Percentiles rank a stretch among this genome's conserved stretches.
phyloP scores from a whole-genome alignment of 345 rosid genomes.

The Murraya koenigii region DNA sequence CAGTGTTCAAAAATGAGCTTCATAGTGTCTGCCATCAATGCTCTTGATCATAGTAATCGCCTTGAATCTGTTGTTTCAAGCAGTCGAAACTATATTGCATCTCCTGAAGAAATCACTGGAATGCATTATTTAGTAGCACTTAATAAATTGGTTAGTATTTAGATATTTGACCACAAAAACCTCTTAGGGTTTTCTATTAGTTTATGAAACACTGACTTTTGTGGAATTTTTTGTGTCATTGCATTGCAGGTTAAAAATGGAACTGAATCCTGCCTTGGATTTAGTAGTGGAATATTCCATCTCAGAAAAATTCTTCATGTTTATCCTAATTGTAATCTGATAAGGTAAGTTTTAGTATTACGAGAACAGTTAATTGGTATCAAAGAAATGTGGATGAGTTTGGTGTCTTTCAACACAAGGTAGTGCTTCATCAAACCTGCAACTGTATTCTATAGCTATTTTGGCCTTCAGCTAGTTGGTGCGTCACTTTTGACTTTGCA shows the following conservation, averaged over 20 bases:
- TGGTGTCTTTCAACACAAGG: not conserved
- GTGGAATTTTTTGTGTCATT: conserved; percentile 5
- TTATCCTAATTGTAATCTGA: conserved; percentile 68
- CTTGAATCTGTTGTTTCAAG: conserved; percentile 62
- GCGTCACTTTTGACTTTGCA: not conserved
- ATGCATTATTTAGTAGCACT: conserved; percentile 82
- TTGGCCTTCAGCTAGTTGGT: conserved; percentile 1
- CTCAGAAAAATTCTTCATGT: conserved; percentile 77
- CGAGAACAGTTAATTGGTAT: not conserved
- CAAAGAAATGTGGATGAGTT: not conserved
- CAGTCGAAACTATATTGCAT: conserved; percentile 44
- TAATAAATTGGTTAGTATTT: conserved; percentile 63
- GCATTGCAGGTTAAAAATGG: conserved; percentile 68
- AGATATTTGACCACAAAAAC: conserved; percentile 2
- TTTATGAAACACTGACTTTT: conserved; percentile 5
- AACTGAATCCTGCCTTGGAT: conserved; percentile 55
- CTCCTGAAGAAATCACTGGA: conserved; percentile 54
- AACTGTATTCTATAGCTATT: not conserved
- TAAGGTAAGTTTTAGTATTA: conserved; percentile 50
- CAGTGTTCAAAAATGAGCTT: conserved; percentile 67
- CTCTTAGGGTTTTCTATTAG: not conserved
- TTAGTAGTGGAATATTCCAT: conserved; percentile 63
- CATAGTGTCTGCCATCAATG: conserved; percentile 64
- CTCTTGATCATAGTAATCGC: conserved; percentile 67
- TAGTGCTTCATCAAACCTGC: not conserved